Percentiles rank a stretch among this genome's conserved stretches.
Conservation (phyloP, 768 basidiomycete species). For the Leccinum subgranulosum region DNA sequence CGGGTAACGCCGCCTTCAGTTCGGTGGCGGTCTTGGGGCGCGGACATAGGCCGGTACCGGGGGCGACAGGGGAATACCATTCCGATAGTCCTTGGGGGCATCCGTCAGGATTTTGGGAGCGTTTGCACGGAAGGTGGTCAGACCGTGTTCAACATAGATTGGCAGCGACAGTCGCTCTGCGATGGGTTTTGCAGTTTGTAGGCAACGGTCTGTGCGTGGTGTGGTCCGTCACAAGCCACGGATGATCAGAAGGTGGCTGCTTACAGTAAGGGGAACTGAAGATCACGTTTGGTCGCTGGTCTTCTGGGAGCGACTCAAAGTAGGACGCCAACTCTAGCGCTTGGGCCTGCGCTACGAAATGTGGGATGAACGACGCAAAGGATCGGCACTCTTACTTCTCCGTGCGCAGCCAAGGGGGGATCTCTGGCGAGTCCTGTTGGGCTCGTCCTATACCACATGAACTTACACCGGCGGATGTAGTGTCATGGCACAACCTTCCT, state of each 20-base stretch:
- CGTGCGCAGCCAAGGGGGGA: conserved; percentile 68
- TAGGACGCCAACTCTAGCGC: conserved; percentile 69
- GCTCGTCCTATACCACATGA: conserved; percentile 46
- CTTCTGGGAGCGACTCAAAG: conserved; percentile 59
- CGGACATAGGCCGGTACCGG: conserved; percentile 71
- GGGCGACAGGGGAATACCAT: conserved; percentile 73
- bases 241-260: conserved; percentile 8
- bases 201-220: conserved; percentile 64
- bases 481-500: background rate
- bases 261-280: conserved; percentile 85
- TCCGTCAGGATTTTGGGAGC: background rate
- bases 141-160: conserved; percentile 78
- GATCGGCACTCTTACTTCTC: conserved; percentile 44
- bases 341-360: conserved; percentile 46
- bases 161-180: conserved; percentile 62
- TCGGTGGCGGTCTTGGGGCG: conserved; percentile 58
- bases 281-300: conserved; percentile 70
- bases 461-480: no score
- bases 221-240: background rate
- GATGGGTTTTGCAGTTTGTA: conserved; percentile 72
- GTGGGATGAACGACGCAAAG: background rate
- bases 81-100: conserved; percentile 55
- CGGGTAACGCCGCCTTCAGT: conserved; percentile 51
- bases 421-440: conserved; percentile 68
- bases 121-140: conserved; percentile 9